phyloP scores from a whole-genome alignment of 2,329 filamentous ascomycete species.

The Diaporthe citri region DNA sequence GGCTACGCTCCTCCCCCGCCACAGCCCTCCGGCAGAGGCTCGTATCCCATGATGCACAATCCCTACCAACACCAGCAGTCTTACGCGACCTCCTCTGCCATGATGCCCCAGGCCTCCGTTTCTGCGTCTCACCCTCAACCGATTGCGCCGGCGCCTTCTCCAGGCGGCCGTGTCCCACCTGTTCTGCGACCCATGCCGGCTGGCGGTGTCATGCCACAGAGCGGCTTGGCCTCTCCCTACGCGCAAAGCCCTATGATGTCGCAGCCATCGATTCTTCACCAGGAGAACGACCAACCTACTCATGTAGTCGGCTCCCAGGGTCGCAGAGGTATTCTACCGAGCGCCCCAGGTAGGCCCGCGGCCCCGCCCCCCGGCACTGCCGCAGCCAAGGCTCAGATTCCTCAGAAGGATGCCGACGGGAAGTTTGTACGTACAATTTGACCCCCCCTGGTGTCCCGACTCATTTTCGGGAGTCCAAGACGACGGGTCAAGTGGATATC shows the following conservation, averaged over 20 bases:
- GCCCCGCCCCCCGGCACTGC: conserved; percentile 78
- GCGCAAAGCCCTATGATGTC: conserved; percentile 69
- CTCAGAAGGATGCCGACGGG: conserved; percentile 94
- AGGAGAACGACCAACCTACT: conserved; percentile 76
- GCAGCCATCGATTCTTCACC: conserved; percentile 64
- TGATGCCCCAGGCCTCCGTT: conserved; percentile 76
- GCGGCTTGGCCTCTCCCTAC: conserved; percentile 71
- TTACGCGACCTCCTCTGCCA: conserved; percentile 68
- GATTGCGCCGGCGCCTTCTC: conserved; percentile 78
- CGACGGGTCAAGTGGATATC: too few relatives aligned
- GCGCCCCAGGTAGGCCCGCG: conserved; percentile 86
- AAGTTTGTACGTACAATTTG: conserved; percentile 71
- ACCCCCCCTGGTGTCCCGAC: neutral
- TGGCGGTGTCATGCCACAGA: conserved; percentile 72
- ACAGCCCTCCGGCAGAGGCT: conserved; percentile 62
- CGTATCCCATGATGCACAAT: conserved; percentile 64
- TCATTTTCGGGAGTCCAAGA: too few relatives aligned
- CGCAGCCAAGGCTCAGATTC: conserved; percentile 83
- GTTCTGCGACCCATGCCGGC: conserved; percentile 79
- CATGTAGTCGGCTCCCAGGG: conserved; percentile 97
- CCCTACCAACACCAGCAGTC: conserved; percentile 66
- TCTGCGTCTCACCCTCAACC: conserved; percentile 80
- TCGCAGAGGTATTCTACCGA: conserved; percentile 89
- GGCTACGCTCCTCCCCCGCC: conserved; percentile 64
- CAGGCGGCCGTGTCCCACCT: conserved; percentile 67